A percentile compares a stretch with the other conserved stretches of the same genome.
These are phyloP conservation scores for Xylaria sp. DNA, from an alignment of 2,329 filamentous ascomycete genomes.

Conservation along the genomic window DNA sequence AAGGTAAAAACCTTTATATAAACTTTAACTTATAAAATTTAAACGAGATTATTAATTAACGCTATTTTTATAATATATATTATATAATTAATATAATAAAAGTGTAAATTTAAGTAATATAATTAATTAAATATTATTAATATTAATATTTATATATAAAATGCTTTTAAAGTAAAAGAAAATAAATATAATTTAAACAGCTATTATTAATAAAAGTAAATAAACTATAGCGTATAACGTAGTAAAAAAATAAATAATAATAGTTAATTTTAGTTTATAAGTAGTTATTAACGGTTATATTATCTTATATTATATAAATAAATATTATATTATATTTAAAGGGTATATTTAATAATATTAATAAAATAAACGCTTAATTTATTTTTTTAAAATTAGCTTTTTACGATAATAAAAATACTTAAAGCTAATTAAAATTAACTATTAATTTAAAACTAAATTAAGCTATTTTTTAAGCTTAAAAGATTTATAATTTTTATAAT, in stretches of 20 bases:
- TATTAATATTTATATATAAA: constrained; percentile 14
- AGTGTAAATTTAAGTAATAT: constrained; percentile 13
- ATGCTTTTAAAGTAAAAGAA: constrained; percentile 16
- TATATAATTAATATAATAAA: constrained; percentile 7
- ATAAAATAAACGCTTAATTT: not conserved
- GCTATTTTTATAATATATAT: constrained; percentile 6
- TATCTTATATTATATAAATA: not conserved
- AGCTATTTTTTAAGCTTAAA: no score
- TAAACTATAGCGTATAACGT: not conserved
- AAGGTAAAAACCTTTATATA: no score
- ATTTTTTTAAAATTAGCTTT: not conserved
- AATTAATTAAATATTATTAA: not conserved
- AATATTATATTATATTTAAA: not conserved
- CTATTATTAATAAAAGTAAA: constrained; percentile 21
- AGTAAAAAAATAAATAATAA: not conserved
- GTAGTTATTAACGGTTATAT: not conserved
- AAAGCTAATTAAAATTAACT: not conserved
- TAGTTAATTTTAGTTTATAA: not conserved
- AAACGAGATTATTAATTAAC: constrained; percentile 12
- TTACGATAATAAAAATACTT: not conserved
- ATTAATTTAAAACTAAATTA: not conserved
- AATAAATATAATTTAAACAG: constrained; percentile 15
- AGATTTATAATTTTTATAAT: not conserved
- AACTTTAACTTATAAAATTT: no score
- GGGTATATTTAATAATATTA: not conserved